These are phyloP conservation scores for Hypsizygus marmoreus DNA, from an alignment of 768 basidiomycete species.

Conservation along the genomic window DNA sequence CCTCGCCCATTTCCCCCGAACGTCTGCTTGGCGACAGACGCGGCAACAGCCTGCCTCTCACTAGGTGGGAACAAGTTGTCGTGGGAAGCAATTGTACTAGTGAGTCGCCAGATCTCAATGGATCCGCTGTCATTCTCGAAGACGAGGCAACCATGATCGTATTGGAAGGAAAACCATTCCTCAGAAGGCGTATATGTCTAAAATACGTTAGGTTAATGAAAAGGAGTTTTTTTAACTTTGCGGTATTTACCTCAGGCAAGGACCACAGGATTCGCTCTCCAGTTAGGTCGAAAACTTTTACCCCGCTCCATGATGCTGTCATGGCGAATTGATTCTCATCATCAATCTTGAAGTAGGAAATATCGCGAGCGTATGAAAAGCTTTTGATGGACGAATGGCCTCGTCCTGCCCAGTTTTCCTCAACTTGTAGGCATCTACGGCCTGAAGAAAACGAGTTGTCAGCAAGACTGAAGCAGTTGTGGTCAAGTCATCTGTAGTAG, in stretches of 20 bases:
- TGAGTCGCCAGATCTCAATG: neutral
- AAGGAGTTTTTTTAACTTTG: neutral
- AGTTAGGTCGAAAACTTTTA: neutral
- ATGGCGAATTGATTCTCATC: neutral
- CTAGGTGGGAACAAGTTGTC: neutral
- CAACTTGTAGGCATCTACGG: neutral
- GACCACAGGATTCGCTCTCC: neutral
- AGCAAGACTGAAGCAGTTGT: neutral
- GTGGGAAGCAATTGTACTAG: no score
- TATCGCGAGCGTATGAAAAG: neutral
- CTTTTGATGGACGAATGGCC: neutral
- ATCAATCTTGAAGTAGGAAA: neutral
- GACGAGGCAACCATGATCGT: neutral
- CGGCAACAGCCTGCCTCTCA: neutral
- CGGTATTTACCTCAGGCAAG: neutral
- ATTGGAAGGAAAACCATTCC: neutral
- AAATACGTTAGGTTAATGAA: neutral
- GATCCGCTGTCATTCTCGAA: neutral
- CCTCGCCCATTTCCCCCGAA: neutral
- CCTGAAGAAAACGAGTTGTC: neutral
- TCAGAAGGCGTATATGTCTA: neutral
- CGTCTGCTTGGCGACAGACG: neutral
- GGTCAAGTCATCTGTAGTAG: no score
- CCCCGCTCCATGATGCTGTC: neutral
- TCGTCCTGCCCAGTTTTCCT: conserved; percentile 1